These are phyloP conservation scores for cucumber (Cucumis sativus) DNA, from an alignment of 306 rosid genomes.

Conservation along the genomic window Cucumber_9930_V3 NC_026659.2:27652001-27652500, in stretches of 20 bases:
- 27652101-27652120: neutral
- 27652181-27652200: neutral
- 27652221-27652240: neutral
- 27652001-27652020: conserved; percentile 35
- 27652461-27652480: too few relatives aligned
- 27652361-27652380: too few relatives aligned
- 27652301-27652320: neutral
- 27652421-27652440: too few relatives aligned
- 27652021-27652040: conserved; percentile 1
- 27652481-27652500: too few relatives aligned
- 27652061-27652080: neutral
- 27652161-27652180: neutral
- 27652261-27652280: too few relatives aligned
- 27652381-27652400: too few relatives aligned
- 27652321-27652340: neutral
- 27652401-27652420: too few relatives aligned
- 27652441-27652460: too few relatives aligned
- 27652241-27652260: neutral
- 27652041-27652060: conserved; percentile 50
- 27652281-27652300: neutral
- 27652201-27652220: neutral
- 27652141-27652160: neutral
- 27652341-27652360: too few relatives aligned
- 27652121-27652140: neutral
- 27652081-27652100: neutral